These are phyloP conservation scores for Hemileccinum impolitum DNA, from an alignment of 768 basidiomycete species.

Conservation along the genomic window DNA sequence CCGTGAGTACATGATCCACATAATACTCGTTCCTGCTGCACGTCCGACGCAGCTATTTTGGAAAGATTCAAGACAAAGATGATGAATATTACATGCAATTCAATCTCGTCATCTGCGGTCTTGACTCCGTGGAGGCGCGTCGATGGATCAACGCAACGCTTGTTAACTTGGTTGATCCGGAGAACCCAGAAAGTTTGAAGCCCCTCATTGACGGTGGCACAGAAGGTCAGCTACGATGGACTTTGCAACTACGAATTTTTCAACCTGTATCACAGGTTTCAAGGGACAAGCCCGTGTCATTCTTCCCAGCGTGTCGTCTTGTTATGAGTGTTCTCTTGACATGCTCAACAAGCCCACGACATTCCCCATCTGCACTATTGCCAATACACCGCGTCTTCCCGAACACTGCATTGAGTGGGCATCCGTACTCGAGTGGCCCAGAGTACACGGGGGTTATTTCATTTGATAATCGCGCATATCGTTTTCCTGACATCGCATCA, in stretches of 20 bases:
- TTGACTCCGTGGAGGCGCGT: slow-evolving; percentile 95
- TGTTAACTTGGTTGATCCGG: slow-evolving; percentile 91
- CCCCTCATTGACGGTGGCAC: slow-evolving; percentile 98
- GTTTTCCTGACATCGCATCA: slow-evolving; percentile 5
- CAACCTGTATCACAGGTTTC: slow-evolving; percentile 62
- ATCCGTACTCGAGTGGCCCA: slow-evolving; percentile 98
- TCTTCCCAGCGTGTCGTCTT: slow-evolving; percentile 90
- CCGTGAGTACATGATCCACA: slow-evolving; percentile 59
- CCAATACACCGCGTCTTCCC: slow-evolving; percentile 95
- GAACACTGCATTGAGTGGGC: slow-evolving; percentile 99
- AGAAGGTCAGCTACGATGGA: slow-evolving; percentile 59
- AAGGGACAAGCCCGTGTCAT: slow-evolving; percentile 98
- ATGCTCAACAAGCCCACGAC: slow-evolving; percentile 97
- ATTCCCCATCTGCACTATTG: slow-evolving; percentile 98
- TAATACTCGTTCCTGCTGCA: slow-evolving; percentile 4
- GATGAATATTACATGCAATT: slow-evolving; percentile 96
- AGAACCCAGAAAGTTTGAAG: slow-evolving; percentile 89
- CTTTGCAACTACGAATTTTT: neutral
- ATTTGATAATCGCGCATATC: neutral
- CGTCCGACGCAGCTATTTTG: slow-evolving; percentile 66
- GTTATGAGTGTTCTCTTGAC: slow-evolving; percentile 97
- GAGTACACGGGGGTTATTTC: slow-evolving; percentile 73
- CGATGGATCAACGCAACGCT: slow-evolving; percentile 99
- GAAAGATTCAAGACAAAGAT: slow-evolving; percentile 97
- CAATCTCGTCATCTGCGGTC: slow-evolving; percentile 93